Evolutionary conservation across 768 basidiomycete genomes (phyloP), one percentile per base, ranked within the genome.

Genomic region (Phanerodontia chrysosporium): DNA sequence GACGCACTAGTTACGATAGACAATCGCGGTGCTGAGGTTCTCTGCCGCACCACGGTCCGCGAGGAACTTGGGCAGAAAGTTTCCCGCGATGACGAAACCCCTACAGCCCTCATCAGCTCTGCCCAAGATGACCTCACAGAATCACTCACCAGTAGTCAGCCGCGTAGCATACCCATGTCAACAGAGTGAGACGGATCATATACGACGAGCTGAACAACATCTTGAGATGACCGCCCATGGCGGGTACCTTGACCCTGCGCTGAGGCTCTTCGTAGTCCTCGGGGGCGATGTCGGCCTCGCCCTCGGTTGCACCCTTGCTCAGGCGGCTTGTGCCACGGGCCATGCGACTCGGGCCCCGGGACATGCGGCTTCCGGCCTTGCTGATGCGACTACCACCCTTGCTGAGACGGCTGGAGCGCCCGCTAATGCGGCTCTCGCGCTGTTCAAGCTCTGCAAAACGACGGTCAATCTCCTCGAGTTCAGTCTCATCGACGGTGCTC

Each of bases 11-110:
- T 59, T 59, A 1, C 58, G 42, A 27, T 59, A 59, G 1, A 45
- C 49, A 9, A 49, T 44, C 21, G n/a, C 45, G 5, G 36, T 42
- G 25, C 22, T 28, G 52, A 36, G 3, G 30, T 59, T 55, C 14
- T 29, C 52, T 29, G 42, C 58, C 25, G 58, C 58, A 1, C 58
- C 58, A 21, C 58, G 58, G 21, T 59, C 58, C 4, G 58, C 58
- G 16, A 59, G 52, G 52, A 59, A 59, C 52, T 59, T 59, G 8
- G 58, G 58, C 58, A 59, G 39, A 32, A 59, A 59, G 25, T 59
- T 59, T 13, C 58, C 58, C 29, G 58, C 58, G 28, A 59, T 59
- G 14, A 55, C 52, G 44, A 59, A 59, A 2, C 58, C 58, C 57
- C 57, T 58, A 45, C 25, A 9, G 21, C 6, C 7, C 28, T 10